Conservation (phyloP, 2,329 filamentous ascomycete species). For the Aureobasidium sp. region DNA sequence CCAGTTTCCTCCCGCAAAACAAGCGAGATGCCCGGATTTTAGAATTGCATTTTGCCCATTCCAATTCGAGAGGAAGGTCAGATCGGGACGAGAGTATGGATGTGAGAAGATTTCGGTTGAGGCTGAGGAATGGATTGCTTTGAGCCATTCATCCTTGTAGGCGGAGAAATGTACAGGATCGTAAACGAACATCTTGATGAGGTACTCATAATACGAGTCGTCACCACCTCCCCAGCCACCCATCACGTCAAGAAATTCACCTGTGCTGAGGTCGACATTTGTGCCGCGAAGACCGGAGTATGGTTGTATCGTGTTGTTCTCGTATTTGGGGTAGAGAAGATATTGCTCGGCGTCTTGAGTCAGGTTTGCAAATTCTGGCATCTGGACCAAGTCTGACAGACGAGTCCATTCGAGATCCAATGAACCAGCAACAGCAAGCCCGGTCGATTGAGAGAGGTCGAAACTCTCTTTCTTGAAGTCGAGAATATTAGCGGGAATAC, state of each 20-base stretch:
- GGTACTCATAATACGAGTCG: conserved; percentile 82
- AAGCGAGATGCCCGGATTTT: conserved; percentile 53
- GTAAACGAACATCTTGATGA: conserved; percentile 87
- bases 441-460: conserved; percentile 53
- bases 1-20: conserved; percentile 80
- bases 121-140: conserved; percentile 70
- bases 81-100: conserved; percentile 57
- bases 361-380: conserved; percentile 59
- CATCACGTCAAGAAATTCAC: conserved; percentile 56
- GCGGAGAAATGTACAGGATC: conserved; percentile 55
- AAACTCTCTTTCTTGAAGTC: conserved; percentile 46
- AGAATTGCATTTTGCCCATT: conserved; percentile 36
- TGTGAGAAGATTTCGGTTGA: conserved; percentile 58
- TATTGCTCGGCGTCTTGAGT: conserved; percentile 62
- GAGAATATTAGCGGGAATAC: conserved; percentile 66
- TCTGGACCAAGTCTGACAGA: conserved; percentile 66
- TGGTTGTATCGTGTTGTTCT: conserved; percentile 48
- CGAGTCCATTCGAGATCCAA: conserved; percentile 79
- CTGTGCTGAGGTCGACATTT: conserved; percentile 56
- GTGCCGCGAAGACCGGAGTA: conserved; percentile 72
- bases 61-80: conserved; percentile 64
- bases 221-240: conserved; percentile 73
- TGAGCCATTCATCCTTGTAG: conserved; percentile 67
- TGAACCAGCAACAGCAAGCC: conserved; percentile 69
- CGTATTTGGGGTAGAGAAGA: conserved; percentile 52